A percentile compares a stretch with the other conserved stretches of the same genome.
Conservation (phyloP, 2,329 filamentous ascomycete species). For the Nemania serpens region DNA sequence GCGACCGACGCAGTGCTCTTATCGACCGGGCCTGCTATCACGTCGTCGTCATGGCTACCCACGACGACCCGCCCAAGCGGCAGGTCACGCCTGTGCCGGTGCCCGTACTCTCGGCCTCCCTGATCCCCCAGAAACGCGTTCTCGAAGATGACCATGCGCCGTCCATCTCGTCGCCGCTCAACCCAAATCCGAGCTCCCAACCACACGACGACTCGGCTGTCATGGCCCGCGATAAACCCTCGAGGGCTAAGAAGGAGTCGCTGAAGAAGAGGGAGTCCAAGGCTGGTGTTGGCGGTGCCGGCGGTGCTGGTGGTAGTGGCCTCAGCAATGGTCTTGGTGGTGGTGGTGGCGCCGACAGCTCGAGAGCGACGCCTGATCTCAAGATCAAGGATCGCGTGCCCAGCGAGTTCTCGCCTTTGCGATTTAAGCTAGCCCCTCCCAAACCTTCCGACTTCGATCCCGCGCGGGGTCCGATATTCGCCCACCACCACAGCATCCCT, state of each 20-base stretch:
- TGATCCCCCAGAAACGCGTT: conserved; percentile 66
- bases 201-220: conserved; percentile 44
- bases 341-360: conserved; percentile 51
- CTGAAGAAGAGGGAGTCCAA: conserved; percentile 72
- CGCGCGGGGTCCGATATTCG: conserved; percentile 61
- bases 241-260: conserved; percentile 66
- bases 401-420: conserved; percentile 56
- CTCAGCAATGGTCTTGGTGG: neutral
- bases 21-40: too few relatives aligned
- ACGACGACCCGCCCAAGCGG: conserved; percentile 37
- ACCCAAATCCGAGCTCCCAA: conserved; percentile 54
- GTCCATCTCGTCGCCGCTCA: conserved; percentile 74
- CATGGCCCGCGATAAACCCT: conserved; percentile 54
- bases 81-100: conserved; percentile 40
- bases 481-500: conserved; percentile 58
- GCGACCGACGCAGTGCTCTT: too few relatives aligned
- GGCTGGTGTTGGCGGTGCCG: conserved; percentile 30
- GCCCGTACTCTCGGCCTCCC: conserved; percentile 46
- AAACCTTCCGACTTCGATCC: conserved; percentile 65
- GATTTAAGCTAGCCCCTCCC: conserved; percentile 68
- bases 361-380: conserved; percentile 62
- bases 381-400: conserved; percentile 50
- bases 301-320: neutral
- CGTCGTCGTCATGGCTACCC: conserved; percentile 38
- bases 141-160: conserved; percentile 73